Evolutionary conservation across 2,329 filamentous ascomycete genomes (phyloP).

Genomic region (Colletotrichum shisoi): DNA sequence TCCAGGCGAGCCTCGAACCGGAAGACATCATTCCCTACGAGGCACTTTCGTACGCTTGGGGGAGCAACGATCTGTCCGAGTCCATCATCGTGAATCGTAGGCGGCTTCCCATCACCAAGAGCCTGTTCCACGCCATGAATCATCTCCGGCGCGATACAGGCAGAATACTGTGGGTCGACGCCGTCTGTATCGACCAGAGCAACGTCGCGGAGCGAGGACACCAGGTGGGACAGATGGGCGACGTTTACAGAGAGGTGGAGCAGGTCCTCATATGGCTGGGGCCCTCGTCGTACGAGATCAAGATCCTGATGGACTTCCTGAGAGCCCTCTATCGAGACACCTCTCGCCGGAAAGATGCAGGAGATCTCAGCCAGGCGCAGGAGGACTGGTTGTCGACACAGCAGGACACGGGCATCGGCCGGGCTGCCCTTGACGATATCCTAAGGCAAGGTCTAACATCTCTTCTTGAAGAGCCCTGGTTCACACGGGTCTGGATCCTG

Average conservation of each 20-base stretch:
- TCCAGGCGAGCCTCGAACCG: slow-evolving; percentile 3
- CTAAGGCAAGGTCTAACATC: not conserved
- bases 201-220: not conserved
- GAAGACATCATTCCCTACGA: not conserved
- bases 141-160: not conserved
- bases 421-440: not conserved
- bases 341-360: not conserved
- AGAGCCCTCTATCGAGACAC: not conserved
- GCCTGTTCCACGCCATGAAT: not conserved
- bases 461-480: slow-evolving; percentile 1
- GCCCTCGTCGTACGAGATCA: not conserved
- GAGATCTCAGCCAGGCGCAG: not conserved
- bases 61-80: not conserved
- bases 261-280: slow-evolving; percentile 34
- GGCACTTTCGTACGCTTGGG: slow-evolving; percentile 4
- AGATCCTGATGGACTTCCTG: slow-evolving; percentile 1
- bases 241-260: slow-evolving; percentile 5
- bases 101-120: not conserved
- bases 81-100: not conserved
- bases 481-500: slow-evolving; percentile 19
- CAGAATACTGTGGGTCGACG: slow-evolving; percentile 5
- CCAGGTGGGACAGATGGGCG: slow-evolving; percentile 4
- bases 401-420: not conserved
- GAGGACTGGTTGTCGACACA: not conserved
- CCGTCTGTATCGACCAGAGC: slow-evolving; percentile 5